Evolutionary conservation across 2,329 filamentous ascomycete genomes (phyloP), one percentile per base, ranked within the genome.

Genomic region (Moelleriella libera): DNA sequence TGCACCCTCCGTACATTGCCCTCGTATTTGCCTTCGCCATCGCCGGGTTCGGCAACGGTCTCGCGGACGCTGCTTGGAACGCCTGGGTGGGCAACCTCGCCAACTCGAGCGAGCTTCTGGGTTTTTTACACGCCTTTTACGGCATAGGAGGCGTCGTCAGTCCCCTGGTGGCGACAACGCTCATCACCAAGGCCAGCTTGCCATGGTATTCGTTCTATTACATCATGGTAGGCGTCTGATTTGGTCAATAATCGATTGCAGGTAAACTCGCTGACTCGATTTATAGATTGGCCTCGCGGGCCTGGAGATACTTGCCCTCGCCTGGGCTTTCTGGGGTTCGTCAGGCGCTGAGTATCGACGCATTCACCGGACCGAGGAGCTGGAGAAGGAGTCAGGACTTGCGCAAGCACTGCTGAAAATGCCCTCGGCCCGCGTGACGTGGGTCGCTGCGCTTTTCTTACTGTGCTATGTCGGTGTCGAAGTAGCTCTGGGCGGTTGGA

Each of bases 121-220:
- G 82, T 0, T 73, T 84, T 47, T 58, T 85, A 39, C 82, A 85
- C 55, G 73, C 73, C 0, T 78, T 72, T 47, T 86, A 85, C 56
- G 81, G 80, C 0, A 53, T 82, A 0, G 83, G 85, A 0, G 84
- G 80, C 1, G 78, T 83, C 0, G 63, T 87, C 0, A 72, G 76
- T n/a, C 84, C 84, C 0, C 60, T 88, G 4, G 73, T 87, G 45
- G 82, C 83, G 0, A 87, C 84, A 0, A 74, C 73, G 0, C 76
- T 89, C 71, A 77, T 88, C 39, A 79, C 79, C 0, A 78, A 78
- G 55, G 78, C 67, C 0, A 54, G 67, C 5, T 52, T 82, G 45
- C 69, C 69, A 0, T 89, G 84, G 84, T 85, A 82, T 54, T 68
- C 68, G 2, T 88, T 83, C 58, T 89, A 88, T 62, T 87, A 86